Evolutionary conservation across 768 basidiomycete genomes (phyloP).

Genomic region (Butyriboletus loyo): DNA sequence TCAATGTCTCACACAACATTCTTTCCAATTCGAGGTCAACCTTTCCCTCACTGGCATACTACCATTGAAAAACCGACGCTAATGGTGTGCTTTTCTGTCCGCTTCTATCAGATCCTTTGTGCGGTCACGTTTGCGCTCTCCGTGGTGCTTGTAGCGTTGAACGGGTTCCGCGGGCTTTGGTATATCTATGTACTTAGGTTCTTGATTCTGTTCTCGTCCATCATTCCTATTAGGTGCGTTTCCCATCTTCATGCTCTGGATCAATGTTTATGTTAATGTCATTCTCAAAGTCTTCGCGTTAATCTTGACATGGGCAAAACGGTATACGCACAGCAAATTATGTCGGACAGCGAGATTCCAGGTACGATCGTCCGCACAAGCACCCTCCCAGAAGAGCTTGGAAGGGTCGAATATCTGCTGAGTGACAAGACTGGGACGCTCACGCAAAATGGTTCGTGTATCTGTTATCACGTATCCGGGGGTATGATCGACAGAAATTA

Average conservation of each 20-base stretch:
- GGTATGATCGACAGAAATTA: background rate
- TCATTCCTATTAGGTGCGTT: conserved; percentile 94
- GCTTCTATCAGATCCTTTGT: conserved; percentile 72
- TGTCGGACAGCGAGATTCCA: conserved; percentile 90
- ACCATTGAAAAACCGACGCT: background rate
- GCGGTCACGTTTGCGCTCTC: conserved; percentile 91
- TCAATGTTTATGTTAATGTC: background rate
- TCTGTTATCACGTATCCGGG: background rate
- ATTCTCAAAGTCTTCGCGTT: conserved; percentile 74
- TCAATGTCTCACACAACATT: background rate
- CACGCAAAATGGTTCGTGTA: conserved; percentile 84
- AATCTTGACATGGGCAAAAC: conserved; percentile 99
- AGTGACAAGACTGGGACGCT: conserved; percentile 98
- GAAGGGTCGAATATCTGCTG: conserved; percentile 90
- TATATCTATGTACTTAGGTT: conserved; percentile 97
- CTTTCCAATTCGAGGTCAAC: background rate
- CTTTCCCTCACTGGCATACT: background rate
- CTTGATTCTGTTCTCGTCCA: conserved; percentile 96
- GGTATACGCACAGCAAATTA: conserved; percentile 93
- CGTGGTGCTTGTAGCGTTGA: conserved; percentile 87
- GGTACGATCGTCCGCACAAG: conserved; percentile 96
- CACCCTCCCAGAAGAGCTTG: conserved; percentile 94
- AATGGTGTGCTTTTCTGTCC: background rate
- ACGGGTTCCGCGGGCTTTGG: conserved; percentile 94
- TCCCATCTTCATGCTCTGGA: background rate